Conservation (phyloP, 1,139 yeast species). For the Pichia cactophila region DNA sequence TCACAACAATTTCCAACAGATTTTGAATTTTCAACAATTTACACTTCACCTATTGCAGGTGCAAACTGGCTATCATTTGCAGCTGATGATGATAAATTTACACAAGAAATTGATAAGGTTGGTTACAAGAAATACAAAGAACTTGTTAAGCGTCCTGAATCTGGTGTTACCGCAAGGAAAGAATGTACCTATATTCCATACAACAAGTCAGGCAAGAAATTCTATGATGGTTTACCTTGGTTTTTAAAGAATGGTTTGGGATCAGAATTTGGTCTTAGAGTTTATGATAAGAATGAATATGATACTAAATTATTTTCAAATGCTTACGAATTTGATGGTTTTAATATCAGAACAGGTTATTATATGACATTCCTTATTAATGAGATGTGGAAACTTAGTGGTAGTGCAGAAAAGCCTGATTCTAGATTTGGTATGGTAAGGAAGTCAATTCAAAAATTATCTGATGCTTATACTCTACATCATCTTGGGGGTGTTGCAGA, state of each 20-base stretch:
- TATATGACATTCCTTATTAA: conserved; percentile 41
- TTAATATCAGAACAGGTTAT: conserved; percentile 43
- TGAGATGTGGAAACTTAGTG: conserved; percentile 28
- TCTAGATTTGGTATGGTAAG: conserved; percentile 32
- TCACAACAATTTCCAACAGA: conserved; percentile 55
- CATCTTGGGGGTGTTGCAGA: conserved; percentile 21
- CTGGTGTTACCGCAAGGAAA: conserved; percentile 39
- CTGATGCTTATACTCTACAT: conserved; percentile 20
- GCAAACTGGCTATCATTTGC: conserved; percentile 61
- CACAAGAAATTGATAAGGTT: conserved; percentile 34
- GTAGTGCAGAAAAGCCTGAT: conserved; percentile 16
- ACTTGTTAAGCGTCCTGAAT: conserved; percentile 37
- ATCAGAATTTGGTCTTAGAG: conserved; percentile 25
- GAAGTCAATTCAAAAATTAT: conserved; percentile 16
- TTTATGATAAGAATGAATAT: conserved; percentile 28
- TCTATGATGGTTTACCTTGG: conserved; percentile 35
- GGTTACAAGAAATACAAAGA: conserved; percentile 36
- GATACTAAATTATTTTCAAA: conserved; percentile 25
- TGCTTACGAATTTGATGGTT: conserved; percentile 40
- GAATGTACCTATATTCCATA: conserved; percentile 30
- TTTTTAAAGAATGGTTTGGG: conserved; percentile 31
- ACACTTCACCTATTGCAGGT: conserved; percentile 75
- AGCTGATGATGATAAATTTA: conserved; percentile 26
- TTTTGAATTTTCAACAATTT: conserved; percentile 31
- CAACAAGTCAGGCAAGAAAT: conserved; percentile 14